Evolutionary conservation across 1,284 basidiomycete genomes (phyloP).

Genomic region (Trichosporon coremiiforme): DNA sequence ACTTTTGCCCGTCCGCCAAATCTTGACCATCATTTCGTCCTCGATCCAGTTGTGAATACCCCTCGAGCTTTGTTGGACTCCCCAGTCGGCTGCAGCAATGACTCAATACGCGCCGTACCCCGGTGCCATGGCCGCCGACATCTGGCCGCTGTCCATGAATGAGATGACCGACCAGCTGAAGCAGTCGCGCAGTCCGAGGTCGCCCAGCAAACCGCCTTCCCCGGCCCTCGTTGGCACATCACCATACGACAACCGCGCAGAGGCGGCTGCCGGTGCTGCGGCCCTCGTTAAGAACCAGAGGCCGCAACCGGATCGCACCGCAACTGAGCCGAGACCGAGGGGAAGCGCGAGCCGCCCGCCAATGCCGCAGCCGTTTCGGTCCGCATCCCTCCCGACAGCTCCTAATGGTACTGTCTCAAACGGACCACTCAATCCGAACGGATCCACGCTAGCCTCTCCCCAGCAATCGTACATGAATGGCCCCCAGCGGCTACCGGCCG

Average conservation of each 20-base stretch:
- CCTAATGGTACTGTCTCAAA: neutral
- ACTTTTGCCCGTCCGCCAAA: neutral
- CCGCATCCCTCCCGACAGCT: neutral
- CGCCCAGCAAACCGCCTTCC: conserved; percentile 20
- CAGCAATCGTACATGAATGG: neutral
- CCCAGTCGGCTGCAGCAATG: conserved; percentile 4
- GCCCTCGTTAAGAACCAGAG: conserved; percentile 20
- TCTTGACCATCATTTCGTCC: neutral
- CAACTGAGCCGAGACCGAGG: neutral
- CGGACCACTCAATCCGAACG: conserved; percentile 6
- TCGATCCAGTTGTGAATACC: neutral
- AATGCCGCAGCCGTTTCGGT: neutral
- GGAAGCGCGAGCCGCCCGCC: neutral
- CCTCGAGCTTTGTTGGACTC: neutral
- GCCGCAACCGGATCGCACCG: neutral
- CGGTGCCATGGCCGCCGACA: conserved; percentile 26
- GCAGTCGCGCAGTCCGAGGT: conserved; percentile 29
- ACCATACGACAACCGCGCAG: conserved; percentile 28
- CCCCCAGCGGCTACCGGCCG: conserved; percentile 4
- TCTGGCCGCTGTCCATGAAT: conserved; percentile 29
- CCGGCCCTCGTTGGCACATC: conserved; percentile 20
- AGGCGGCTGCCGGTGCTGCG: conserved; percentile 28
- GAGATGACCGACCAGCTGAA: conserved; percentile 32
- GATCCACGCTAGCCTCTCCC: neutral
- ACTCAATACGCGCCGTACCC: conserved; percentile 31